phyloP scores from a whole-genome alignment of 1,139 yeast genomes.

The Candida tetrigidarum region DNA sequence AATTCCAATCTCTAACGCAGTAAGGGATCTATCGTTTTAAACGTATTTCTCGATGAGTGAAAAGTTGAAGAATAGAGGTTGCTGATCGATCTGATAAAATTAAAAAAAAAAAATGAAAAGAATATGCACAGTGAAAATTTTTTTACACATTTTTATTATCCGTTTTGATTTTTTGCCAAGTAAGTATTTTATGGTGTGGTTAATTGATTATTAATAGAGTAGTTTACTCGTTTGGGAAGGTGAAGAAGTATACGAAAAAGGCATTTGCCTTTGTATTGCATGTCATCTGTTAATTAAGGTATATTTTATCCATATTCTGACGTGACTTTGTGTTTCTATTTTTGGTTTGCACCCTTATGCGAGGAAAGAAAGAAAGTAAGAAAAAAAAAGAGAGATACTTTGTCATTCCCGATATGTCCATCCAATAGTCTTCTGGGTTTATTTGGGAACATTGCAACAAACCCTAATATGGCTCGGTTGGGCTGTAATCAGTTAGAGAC shows the following conservation, averaged over 20 bases:
- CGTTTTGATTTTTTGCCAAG: not conserved
- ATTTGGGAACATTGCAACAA: not conserved
- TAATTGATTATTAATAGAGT: not conserved
- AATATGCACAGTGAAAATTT: not conserved
- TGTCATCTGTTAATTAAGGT: too few species aligned
- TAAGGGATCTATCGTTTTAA: not conserved
- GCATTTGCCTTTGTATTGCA: too few species aligned
- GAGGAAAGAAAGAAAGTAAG: not conserved
- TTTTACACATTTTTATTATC: not conserved
- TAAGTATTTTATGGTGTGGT: not conserved
- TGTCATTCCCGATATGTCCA: slow-evolving; percentile 2
- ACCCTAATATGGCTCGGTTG: not conserved
- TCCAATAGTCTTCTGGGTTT: not conserved
- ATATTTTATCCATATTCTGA: too few species aligned
- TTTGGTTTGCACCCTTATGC: slow-evolving; percentile 2
- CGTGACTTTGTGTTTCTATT: not conserved
- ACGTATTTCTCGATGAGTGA: not conserved
- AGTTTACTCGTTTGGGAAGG: too few species aligned
- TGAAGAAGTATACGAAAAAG: too few species aligned
- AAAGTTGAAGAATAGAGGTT: not conserved
- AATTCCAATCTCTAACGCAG: slow-evolving; percentile 3
- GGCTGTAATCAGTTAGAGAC: not conserved
- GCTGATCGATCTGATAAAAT: slow-evolving; percentile 6
- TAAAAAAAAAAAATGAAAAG: not conserved
- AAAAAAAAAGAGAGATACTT: not conserved